These are phyloP conservation scores for Lyophyllum semitale DNA, from an alignment of 768 basidiomycete genomes.

Conservation along the genomic window DNA sequence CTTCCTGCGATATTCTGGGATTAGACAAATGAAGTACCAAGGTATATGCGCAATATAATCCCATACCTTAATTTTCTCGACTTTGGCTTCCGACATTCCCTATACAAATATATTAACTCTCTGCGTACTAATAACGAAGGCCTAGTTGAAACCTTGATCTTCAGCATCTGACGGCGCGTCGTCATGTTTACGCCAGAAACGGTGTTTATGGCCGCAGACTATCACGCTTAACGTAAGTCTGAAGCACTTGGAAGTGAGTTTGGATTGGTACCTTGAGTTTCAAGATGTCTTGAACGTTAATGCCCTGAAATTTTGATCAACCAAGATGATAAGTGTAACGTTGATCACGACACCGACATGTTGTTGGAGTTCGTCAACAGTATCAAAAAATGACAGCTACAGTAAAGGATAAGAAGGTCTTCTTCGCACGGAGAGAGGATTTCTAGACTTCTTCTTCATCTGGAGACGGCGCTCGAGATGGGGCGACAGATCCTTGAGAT, in stretches of 20 bases:
- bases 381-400: constrained; percentile 70
- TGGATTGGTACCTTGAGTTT: constrained; percentile 76
- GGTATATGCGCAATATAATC: constrained; percentile 4
- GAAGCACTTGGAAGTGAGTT: constrained; percentile 1
- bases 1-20: constrained; percentile 60
- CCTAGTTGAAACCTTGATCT: constrained; percentile 74
- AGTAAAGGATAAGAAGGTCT: background rate
- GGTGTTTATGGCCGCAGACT: constrained; percentile 83
- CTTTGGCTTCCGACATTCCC: constrained; percentile 97
- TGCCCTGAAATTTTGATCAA: constrained; percentile 59
- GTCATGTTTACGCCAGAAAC: constrained; percentile 91
- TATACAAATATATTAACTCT: constrained; percentile 28
- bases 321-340: background rate
- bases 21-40: background rate
- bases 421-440: background rate
- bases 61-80: constrained; percentile 90
- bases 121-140: constrained; percentile 16
- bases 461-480: constrained; percentile 53
- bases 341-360: constrained; percentile 51
- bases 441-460: constrained; percentile 42
- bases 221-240: background rate
- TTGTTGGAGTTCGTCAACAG: constrained; percentile 82
- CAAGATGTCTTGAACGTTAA: constrained; percentile 92
- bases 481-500: constrained; percentile 44
- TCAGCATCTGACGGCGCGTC: constrained; percentile 83